Conservation (phyloP, 1,139 yeast species). For the Suhomyces wounanorum region DNA sequence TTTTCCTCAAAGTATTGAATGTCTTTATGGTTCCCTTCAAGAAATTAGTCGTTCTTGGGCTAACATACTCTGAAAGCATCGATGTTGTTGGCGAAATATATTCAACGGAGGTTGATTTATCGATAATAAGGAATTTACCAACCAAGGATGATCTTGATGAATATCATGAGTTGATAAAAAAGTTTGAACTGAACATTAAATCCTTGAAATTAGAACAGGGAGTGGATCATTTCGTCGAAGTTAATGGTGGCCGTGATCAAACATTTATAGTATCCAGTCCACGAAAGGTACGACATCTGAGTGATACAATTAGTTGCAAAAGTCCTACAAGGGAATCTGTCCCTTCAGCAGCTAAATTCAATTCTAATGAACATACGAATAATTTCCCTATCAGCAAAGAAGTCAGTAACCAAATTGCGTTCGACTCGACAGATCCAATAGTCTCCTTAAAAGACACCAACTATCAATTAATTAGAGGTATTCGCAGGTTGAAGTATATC, state of each 20-base stretch:
- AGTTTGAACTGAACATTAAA: slow-evolving; percentile 31
- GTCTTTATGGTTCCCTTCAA: slow-evolving; percentile 35
- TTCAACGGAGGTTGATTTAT: slow-evolving; percentile 17
- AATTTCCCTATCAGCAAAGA: neutral
- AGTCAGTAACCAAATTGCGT: neutral
- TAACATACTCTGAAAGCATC: slow-evolving; percentile 28
- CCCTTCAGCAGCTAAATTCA: neutral
- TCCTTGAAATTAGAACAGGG: slow-evolving; percentile 21
- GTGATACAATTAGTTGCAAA: slow-evolving; percentile 2
- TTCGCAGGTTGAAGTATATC: slow-evolving; percentile 39
- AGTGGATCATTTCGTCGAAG: slow-evolving; percentile 1
- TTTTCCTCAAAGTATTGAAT: slow-evolving; percentile 39
- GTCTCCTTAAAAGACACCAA: slow-evolving; percentile 28
- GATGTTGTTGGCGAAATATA: slow-evolving; percentile 33
- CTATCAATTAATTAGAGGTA: slow-evolving; percentile 38
- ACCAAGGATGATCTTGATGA: slow-evolving; percentile 32
- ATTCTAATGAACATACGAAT: neutral
- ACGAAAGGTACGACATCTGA: slow-evolving; percentile 20
- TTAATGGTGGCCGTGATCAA: slow-evolving; percentile 18
- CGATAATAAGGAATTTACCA: slow-evolving; percentile 30
- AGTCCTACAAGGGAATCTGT: neutral
- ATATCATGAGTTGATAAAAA: slow-evolving; percentile 31
- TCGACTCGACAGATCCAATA: neutral
- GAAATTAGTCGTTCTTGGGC: slow-evolving; percentile 30
- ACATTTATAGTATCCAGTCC: slow-evolving; percentile 46